Evolutionary conservation across 2,329 filamentous ascomycete genomes (phyloP).

Genomic region (Cladophialophora chaetospira): DNA sequence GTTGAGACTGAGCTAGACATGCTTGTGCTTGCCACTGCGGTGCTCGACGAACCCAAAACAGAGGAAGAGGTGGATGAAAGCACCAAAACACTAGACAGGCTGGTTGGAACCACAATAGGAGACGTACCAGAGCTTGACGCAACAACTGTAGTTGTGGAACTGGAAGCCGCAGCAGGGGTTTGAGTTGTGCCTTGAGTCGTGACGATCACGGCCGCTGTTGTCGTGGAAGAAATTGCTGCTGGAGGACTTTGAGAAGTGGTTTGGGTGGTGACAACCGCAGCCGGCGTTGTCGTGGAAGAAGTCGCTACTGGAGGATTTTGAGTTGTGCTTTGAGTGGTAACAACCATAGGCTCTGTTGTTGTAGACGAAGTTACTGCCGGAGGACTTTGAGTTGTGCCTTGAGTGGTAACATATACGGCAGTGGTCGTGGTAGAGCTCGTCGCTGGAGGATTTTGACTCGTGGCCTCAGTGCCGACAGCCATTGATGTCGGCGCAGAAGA

Average conservation of each 20-base stretch:
- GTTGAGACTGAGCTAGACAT: background rate
- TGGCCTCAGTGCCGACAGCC: background rate
- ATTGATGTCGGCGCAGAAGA: background rate
- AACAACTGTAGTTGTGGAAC: conserved; percentile 1
- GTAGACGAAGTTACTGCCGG: background rate
- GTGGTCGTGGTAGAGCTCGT: background rate
- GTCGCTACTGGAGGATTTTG: background rate
- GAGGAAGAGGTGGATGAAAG: conserved; percentile 5
- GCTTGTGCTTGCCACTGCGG: background rate
- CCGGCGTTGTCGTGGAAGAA: background rate
- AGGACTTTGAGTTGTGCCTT: conserved; percentile 6
- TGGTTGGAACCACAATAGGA: conserved; percentile 4
- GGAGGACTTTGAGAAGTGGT: background rate
- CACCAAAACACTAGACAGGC: conserved; percentile 9
- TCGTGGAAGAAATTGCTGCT: background rate
- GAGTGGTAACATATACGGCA: background rate
- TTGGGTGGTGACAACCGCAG: background rate
- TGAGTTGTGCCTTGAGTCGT: background rate
- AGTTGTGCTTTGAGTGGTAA: background rate
- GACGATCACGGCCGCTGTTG: background rate
- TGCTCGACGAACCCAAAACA: background rate
- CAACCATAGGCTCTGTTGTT: no score
- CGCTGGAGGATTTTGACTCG: conserved; percentile 1
- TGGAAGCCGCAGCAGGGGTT: background rate
- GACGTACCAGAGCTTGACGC: conserved; percentile 21